phyloP scores from a whole-genome alignment of 2,329 filamentous ascomycete genomes.

The Xylaria multiplex region DNA sequence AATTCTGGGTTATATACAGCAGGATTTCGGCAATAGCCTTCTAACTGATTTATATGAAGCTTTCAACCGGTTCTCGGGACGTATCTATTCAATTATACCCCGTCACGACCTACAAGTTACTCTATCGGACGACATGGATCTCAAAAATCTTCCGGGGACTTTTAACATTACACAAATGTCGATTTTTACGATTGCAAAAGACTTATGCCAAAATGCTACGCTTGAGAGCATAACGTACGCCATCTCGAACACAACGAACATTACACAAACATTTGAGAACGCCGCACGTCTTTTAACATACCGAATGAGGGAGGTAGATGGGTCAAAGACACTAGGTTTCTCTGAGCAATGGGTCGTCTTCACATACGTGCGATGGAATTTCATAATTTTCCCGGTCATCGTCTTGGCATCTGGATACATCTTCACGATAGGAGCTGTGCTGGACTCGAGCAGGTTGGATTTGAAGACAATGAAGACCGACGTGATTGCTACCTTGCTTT shows the following conservation, averaged over 20 bases:
- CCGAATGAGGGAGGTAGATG: conserved; percentile 11
- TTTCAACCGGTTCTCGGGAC: too few species aligned
- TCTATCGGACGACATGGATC: not conserved
- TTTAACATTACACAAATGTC: conserved; percentile 30
- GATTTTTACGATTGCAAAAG: conserved; percentile 14
- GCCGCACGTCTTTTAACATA: conserved; percentile 6
- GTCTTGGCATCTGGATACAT: conserved; percentile 10
- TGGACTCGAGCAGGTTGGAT: conserved; percentile 6
- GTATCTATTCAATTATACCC: not conserved
- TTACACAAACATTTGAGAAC: conserved; percentile 8
- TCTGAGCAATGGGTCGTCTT: conserved; percentile 24
- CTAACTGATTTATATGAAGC: too few species aligned
- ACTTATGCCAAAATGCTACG: not conserved
- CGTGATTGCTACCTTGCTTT: conserved; percentile 16
- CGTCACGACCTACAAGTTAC: conserved; percentile 11
- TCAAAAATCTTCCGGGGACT: not conserved
- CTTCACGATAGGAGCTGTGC: conserved; percentile 9
- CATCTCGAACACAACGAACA: conserved; percentile 6
- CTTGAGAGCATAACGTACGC: not conserved
- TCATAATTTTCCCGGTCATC: conserved; percentile 22
- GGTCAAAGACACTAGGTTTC: not conserved
- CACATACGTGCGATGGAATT: conserved; percentile 20
- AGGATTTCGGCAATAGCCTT: not conserved
- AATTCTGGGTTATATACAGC: not conserved
- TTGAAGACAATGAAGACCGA: conserved; percentile 26